Conservation (phyloP, 1,139 yeast genomes). For the Pichia norvegensis region DNA sequence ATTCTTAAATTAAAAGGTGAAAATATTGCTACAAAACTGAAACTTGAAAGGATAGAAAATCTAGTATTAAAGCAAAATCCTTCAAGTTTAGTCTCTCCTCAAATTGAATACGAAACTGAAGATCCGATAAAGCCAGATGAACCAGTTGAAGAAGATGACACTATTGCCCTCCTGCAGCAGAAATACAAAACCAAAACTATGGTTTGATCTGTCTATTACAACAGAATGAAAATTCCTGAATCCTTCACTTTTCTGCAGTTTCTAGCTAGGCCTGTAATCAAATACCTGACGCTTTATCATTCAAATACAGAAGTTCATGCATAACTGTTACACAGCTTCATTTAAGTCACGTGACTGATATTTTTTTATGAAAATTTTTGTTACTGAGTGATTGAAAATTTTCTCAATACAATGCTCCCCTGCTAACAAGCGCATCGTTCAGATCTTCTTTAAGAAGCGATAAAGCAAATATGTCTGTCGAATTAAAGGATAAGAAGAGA, state of each 20-base stretch:
- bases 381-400: too few relatives aligned
- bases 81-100: neutral
- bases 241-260: too few relatives aligned
- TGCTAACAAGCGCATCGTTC: too few relatives aligned
- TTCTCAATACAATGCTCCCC: too few relatives aligned
- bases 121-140: neutral
- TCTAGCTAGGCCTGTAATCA: too few relatives aligned
- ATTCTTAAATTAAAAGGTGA: slow-evolving; percentile 13
- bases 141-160: slow-evolving; percentile 4
- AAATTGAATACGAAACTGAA: neutral
- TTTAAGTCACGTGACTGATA: too few relatives aligned
- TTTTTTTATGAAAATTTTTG: too few relatives aligned
- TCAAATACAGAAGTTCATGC: too few relatives aligned
- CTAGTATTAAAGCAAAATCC: slow-evolving; percentile 1
- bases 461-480: slow-evolving; percentile 9
- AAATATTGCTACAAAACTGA: slow-evolving; percentile 16
- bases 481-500: slow-evolving; percentile 36
- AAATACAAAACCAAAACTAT: slow-evolving; percentile 5
- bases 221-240: too few relatives aligned
- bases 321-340: too few relatives aligned
- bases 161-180: slow-evolving; percentile 9
- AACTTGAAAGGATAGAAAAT: slow-evolving; percentile 14
- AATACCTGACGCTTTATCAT: too few relatives aligned
- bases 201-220: neutral
- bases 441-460: neutral